Conservation (phyloP, 768 basidiomycete genomes). For the Lanmaoa pseudosensibilis region DNA sequence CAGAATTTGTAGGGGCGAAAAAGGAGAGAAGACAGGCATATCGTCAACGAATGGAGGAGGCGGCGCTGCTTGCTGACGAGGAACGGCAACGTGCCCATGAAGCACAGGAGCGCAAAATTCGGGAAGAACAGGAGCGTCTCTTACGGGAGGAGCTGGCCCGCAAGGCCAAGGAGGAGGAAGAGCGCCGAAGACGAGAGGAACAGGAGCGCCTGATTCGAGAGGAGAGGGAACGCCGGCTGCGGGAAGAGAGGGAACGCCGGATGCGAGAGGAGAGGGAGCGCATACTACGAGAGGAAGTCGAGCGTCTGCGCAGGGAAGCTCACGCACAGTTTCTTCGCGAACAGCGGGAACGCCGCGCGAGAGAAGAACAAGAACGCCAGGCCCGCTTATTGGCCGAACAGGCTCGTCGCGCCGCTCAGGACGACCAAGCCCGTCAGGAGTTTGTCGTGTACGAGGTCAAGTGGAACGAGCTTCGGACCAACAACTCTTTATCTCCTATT, state of each 20-base stretch:
- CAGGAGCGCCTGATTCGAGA: conserved; percentile 7
- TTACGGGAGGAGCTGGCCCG: conserved; percentile 7
- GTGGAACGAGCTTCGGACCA: conserved; percentile 37
- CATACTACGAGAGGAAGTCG: conserved; percentile 15
- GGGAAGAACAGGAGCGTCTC: conserved; percentile 23
- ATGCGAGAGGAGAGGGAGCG: conserved; percentile 6
- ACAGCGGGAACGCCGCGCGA: conserved; percentile 17
- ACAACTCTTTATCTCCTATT: conserved; percentile 18
- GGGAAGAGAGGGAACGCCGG: conserved; percentile 19
- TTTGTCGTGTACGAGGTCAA: conserved; percentile 35
- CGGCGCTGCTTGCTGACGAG: conserved; percentile 12
- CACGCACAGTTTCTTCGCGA: conserved; percentile 7
- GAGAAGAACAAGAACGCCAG: conserved; percentile 21
- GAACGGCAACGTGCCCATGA: conserved; percentile 22
- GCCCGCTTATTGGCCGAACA: conserved; percentile 25
- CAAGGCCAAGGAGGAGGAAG: conserved; percentile 18
- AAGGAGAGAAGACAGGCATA: conserved; percentile 8
- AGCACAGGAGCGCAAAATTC: conserved; percentile 21
- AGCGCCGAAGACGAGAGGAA: conserved; percentile 10
- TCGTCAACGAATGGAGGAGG: conserved; percentile 13
- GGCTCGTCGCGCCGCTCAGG: conserved; percentile 5
- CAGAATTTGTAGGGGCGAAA: conserved; percentile 16
- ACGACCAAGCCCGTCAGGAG: conserved; percentile 5
- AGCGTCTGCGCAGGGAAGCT: conserved; percentile 11
- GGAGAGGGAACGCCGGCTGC: not conserved